Conservation (phyloP, 1,139 yeast genomes). For the Taphrina sp. region DNA sequence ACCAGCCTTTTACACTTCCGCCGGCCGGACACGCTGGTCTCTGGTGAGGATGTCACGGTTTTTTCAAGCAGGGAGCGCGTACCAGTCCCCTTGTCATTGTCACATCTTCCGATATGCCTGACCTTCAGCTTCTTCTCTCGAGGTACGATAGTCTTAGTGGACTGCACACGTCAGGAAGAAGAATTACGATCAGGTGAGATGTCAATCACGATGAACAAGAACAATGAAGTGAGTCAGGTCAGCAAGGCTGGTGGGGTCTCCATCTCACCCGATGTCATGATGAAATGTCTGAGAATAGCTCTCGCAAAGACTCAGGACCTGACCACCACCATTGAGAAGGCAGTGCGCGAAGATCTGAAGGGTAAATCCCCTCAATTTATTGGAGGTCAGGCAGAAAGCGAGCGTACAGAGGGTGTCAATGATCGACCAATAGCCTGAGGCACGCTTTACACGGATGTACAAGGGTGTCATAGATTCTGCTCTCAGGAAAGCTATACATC, state of each 20-base stretch:
- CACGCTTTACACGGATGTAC: too few relatives aligned
- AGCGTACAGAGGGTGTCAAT: slow-evolving; percentile 29
- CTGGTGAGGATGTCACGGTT: slow-evolving; percentile 61
- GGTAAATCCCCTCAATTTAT: slow-evolving; percentile 32
- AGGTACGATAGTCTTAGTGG: slow-evolving; percentile 54
- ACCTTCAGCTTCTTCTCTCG: slow-evolving; percentile 75
- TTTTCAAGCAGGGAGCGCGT: slow-evolving; percentile 62
- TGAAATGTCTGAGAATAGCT: slow-evolving; percentile 70
- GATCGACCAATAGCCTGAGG: slow-evolving; percentile 11
- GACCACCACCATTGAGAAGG: slow-evolving; percentile 61
- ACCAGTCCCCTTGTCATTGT: slow-evolving; percentile 78
- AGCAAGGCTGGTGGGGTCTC: slow-evolving; percentile 89
- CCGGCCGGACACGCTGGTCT: slow-evolving; percentile 77
- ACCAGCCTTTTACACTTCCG: slow-evolving; percentile 78
- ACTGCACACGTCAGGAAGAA: slow-evolving; percentile 78
- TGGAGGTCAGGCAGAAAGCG: slow-evolving; percentile 38
- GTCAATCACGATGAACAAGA: slow-evolving; percentile 83
- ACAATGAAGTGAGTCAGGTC: slow-evolving; percentile 85
- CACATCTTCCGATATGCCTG: slow-evolving; percentile 90
- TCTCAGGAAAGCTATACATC: too few relatives aligned
- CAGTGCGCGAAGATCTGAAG: slow-evolving; percentile 57
- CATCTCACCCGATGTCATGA: slow-evolving; percentile 66
- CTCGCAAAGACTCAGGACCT: slow-evolving; percentile 60
- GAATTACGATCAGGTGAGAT: slow-evolving; percentile 70
- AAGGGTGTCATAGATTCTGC: too few relatives aligned